Percentiles rank a stretch among this genome's conserved stretches.
Evolutionary conservation across 495 filamentous ascomycete species (phyloP).

Genomic region (Penicillium verhagenii): DNA sequence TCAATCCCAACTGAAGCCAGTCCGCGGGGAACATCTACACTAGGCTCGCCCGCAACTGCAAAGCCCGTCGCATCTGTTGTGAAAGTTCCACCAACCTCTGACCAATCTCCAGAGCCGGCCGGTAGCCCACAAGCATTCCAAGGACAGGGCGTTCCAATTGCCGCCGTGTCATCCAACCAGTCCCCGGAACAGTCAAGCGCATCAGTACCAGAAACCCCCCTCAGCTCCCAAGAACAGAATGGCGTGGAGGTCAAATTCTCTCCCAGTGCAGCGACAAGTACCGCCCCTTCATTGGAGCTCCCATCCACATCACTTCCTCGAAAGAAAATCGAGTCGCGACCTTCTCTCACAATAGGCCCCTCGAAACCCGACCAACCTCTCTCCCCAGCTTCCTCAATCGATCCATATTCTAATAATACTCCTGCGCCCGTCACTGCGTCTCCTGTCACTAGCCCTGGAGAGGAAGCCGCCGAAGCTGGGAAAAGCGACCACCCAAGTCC

Average conservation of each 20-base stretch:
- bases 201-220: slow-evolving; percentile 22
- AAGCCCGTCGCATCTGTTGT: slow-evolving; percentile 9
- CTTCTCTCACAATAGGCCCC: slow-evolving; percentile 32
- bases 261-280: slow-evolving; percentile 13
- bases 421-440: slow-evolving; percentile 38
- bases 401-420: slow-evolving; percentile 44
- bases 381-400: slow-evolving; percentile 45
- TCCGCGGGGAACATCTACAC: slow-evolving; percentile 15
- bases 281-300: slow-evolving; percentile 18
- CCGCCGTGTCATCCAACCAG: slow-evolving; percentile 10
- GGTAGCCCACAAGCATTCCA: slow-evolving; percentile 13
- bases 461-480: slow-evolving; percentile 30
- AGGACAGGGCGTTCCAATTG: slow-evolving; percentile 6
- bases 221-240: slow-evolving; percentile 25
- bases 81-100: slow-evolving; percentile 2
- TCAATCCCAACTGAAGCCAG: slow-evolving; percentile 22
- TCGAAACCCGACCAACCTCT: slow-evolving; percentile 39
- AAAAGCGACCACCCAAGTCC: slow-evolving; percentile 24
- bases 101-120: slow-evolving; percentile 14
- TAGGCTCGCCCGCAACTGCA: not conserved
- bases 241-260: slow-evolving; percentile 13
- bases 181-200: slow-evolving; percentile 14
- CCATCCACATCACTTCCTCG: slow-evolving; percentile 14
- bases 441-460: slow-evolving; percentile 42
- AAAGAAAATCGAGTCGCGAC: slow-evolving; percentile 32